Conservation (phyloP, 1,284 basidiomycete genomes). For the Tetrapyrgos nigripes region DNA sequence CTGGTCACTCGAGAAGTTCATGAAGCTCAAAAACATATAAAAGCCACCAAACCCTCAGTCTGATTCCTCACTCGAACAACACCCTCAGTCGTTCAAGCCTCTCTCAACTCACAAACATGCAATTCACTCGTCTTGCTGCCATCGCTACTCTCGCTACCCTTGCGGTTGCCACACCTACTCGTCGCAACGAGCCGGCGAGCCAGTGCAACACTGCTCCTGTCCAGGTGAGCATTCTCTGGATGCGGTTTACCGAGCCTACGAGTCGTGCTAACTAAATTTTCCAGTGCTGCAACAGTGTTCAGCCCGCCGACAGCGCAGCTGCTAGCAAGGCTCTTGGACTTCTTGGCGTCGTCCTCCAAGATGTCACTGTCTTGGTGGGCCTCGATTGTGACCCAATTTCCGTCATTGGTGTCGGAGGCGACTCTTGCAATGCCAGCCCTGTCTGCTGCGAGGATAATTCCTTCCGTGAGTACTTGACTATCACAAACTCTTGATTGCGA, state of each 20-base stretch:
- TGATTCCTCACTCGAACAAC: conserved; percentile 12
- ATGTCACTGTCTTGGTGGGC: conserved; percentile 10
- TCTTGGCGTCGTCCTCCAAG: conserved; percentile 13
- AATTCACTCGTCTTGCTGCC: conserved; percentile 1
- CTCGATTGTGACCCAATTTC: conserved; percentile 8
- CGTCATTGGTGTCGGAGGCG: conserved; percentile 10
- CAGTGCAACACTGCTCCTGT: conserved; percentile 36
- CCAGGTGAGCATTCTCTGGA: conserved; percentile 14
- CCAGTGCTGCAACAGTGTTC: conserved; percentile 14
- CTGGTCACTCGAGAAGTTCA: too few relatives aligned
- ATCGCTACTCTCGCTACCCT: conserved; percentile 18
- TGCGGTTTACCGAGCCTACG: not conserved
- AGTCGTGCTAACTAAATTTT: not conserved
- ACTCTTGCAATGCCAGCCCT: conserved; percentile 5
- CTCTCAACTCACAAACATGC: conserved; percentile 1
- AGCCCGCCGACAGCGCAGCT: not conserved
- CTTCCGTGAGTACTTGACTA: not conserved
- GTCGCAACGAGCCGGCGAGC: conserved; percentile 11
- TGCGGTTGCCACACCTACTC: conserved; percentile 17
- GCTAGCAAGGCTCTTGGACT: not conserved
- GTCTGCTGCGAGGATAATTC: conserved; percentile 13
- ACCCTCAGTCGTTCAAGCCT: conserved; percentile 7
- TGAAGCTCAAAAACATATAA: conserved; percentile 4
- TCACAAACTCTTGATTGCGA: not conserved
- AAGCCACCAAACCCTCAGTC: not conserved